A percentile compares a stretch with the other conserved stretches of the same genome.
Evolutionary conservation across 83 land plant species (phyloP).

Genomic region (Thuja plicata): DNA sequence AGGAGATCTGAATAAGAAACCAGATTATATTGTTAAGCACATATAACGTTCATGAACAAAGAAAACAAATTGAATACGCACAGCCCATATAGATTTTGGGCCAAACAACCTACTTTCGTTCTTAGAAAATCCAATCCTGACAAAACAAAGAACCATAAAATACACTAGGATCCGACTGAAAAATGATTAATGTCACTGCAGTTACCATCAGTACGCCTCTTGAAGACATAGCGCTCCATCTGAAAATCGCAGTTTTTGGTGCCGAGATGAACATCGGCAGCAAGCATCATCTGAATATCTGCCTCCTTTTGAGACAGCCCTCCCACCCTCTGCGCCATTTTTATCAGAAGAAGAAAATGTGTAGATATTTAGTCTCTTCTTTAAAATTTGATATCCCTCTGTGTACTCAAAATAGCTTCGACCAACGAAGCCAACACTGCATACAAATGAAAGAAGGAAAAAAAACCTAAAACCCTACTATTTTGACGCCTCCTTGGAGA

Average conservation of each 20-base stretch:
- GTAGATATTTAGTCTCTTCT: not conserved
- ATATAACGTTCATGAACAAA: too few species aligned
- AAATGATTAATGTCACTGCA: too few species aligned
- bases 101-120: not conserved
- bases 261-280: constrained; percentile 82
- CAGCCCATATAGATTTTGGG: not conserved
- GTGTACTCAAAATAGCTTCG: not conserved
- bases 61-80: not conserved
- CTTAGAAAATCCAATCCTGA: not conserved
- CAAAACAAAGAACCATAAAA: not conserved
- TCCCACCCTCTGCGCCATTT: constrained; percentile 10
- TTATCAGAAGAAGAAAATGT: not conserved
- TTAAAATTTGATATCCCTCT: not conserved
- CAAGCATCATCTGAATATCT: constrained; percentile 86
- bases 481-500: not conserved
- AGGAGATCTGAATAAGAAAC: not conserved
- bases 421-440: not conserved
- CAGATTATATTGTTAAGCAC: not conserved
- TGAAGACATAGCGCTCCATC: constrained; percentile 86
- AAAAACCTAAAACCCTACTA: not conserved
- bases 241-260: constrained; percentile 91
- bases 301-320: constrained; percentile 65
- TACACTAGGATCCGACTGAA: not conserved
- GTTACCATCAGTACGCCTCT: constrained; percentile 63
- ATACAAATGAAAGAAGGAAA: not conserved